These are phyloP conservation scores for Cytospora paraplurivora DNA, from an alignment of 2,329 filamentous ascomycete genomes.

Conservation along the genomic window DNA sequence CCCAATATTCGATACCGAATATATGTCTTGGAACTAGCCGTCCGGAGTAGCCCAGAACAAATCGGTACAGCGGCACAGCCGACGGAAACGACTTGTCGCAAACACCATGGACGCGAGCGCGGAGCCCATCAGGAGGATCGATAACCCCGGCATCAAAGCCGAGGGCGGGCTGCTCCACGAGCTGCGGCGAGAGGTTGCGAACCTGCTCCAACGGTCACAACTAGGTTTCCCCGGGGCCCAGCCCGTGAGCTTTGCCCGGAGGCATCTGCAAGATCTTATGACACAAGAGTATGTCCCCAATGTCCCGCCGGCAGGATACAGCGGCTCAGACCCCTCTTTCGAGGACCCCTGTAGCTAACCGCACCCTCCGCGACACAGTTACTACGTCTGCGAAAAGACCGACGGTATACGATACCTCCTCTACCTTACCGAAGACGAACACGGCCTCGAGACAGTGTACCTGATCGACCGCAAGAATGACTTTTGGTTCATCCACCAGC, in stretches of 20 bases:
- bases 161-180: constrained; percentile 58
- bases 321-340: neutral
- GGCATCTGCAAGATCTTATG: constrained; percentile 81
- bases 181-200: constrained; percentile 73
- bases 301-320: neutral
- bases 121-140: constrained; percentile 52
- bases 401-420: constrained; percentile 96
- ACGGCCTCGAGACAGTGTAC: constrained; percentile 72
- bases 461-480: constrained; percentile 98
- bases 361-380: constrained; percentile 50
- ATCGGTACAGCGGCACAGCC: neutral
- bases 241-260: constrained; percentile 85
- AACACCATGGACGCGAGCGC: constrained; percentile 31
- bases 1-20: constrained; percentile 1
- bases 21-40: constrained; percentile 19
- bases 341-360: neutral
- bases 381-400: constrained; percentile 98
- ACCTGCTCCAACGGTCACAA: constrained; percentile 70
- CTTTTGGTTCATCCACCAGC: constrained; percentile 79
- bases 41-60: neutral
- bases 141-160: constrained; percentile 66
- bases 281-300: constrained; percentile 64
- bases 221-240: constrained; percentile 84
- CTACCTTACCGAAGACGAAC: constrained; percentile 73
- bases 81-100: constrained; percentile 14